phyloP scores from a whole-genome alignment of 768 basidiomycete genomes.

The Lactarius sp. region DNA sequence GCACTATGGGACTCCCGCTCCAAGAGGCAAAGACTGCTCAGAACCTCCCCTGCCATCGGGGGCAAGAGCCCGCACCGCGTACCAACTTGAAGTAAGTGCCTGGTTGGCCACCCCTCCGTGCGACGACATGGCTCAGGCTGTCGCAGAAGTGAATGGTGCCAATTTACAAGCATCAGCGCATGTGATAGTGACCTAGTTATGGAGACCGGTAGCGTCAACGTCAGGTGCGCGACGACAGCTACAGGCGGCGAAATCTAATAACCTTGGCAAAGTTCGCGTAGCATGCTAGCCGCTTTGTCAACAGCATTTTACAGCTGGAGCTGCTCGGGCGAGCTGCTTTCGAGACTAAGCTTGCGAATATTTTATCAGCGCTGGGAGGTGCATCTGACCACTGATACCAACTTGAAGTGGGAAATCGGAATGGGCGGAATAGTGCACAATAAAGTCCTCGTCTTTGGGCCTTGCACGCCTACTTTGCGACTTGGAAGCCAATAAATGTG shows the following conservation, averaged over 20 bases:
- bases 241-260: not conserved
- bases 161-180: not conserved
- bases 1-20: not conserved
- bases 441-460: not conserved
- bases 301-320: not conserved
- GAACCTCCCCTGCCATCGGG: not conserved
- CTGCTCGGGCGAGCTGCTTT: not conserved
- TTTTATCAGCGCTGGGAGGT: not conserved
- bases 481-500: slow-evolving; percentile 4
- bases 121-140: too few species aligned
- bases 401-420: slow-evolving; percentile 1
- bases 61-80: not conserved
- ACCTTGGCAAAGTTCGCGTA: slow-evolving; percentile 2
- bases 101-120: too few species aligned
- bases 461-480: not conserved
- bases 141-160: not conserved
- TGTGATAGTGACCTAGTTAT: not conserved
- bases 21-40: not conserved
- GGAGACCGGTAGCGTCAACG: not conserved
- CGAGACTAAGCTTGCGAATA: not conserved
- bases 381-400: not conserved
- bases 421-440: not conserved
- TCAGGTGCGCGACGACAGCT: slow-evolving; percentile 6
- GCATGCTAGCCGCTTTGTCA: not conserved
- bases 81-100: too few species aligned